phyloP scores from a whole-genome alignment of 306 rosid genomes.

The Prunus mongolica region DNA sequence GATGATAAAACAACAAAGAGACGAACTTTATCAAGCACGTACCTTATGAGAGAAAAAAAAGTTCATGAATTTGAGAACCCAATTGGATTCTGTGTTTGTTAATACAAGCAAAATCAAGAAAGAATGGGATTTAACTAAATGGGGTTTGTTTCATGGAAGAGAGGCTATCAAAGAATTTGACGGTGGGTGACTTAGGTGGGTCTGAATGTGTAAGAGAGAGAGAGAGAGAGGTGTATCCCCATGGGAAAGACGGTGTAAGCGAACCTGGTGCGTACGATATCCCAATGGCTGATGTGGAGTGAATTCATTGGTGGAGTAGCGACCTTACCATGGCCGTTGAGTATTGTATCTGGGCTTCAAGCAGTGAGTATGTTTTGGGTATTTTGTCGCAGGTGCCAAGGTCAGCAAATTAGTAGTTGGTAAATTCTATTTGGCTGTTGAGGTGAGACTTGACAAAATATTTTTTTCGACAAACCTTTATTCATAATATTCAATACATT shows the following conservation, averaged over 20 bases:
- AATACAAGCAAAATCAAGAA: neutral
- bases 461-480: neutral
- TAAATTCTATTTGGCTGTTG: neutral
- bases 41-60: conserved; percentile 11
- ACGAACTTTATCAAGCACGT: conserved; percentile 1
- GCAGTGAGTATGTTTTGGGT: neutral
- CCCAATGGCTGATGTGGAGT: conserved; percentile 14
- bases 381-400: neutral
- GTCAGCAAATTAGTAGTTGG: neutral
- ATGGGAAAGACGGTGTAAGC: conserved; percentile 25
- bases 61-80: conserved; percentile 8
- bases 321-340: neutral
- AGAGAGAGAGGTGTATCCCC: conserved; percentile 11
- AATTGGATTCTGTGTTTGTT: neutral
- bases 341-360: neutral
- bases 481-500: too few species aligned
- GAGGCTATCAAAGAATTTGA: conserved; percentile 16
- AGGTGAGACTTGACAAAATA: neutral
- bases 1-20: conserved; percentile 1
- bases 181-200: conserved; percentile 39
- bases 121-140: conserved; percentile 10
- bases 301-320: neutral
- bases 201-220: conserved; percentile 14
- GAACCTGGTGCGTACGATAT: conserved; percentile 21
- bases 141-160: conserved; percentile 11